phyloP scores from a whole-genome alignment of 1,284 basidiomycete genomes.

The Xerocomus minutiporus region DNA sequence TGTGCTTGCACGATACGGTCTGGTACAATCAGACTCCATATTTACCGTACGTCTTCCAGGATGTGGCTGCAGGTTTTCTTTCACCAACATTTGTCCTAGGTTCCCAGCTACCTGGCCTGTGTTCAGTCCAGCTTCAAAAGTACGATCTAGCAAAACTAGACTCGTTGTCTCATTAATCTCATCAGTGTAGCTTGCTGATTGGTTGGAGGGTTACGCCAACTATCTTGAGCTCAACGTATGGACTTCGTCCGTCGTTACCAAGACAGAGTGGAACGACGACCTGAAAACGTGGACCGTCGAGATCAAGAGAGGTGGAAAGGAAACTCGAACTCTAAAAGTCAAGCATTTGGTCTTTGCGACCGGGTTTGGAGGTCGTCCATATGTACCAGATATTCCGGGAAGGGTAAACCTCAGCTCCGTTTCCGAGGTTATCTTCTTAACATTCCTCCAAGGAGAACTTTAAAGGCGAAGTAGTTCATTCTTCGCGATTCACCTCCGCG shows the following conservation, averaged over 20 bases:
- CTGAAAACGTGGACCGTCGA: slow-evolving; percentile 37
- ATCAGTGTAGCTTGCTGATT: slow-evolving; percentile 47
- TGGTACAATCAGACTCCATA: slow-evolving; percentile 31
- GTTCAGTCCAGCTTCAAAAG: slow-evolving; percentile 34
- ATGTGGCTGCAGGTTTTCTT: not conserved
- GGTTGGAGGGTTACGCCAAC: slow-evolving; percentile 56
- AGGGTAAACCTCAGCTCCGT: slow-evolving; percentile 9
- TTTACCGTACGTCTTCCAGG: slow-evolving; percentile 19
- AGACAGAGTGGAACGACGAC: slow-evolving; percentile 35
- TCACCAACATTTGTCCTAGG: slow-evolving; percentile 7
- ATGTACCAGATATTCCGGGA: slow-evolving; percentile 30
- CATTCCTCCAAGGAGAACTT: slow-evolving; percentile 17
- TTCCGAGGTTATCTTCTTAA: not conserved
- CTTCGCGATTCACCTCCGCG: slow-evolving; percentile 35
- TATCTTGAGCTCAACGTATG: slow-evolving; percentile 55
- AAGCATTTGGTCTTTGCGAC: slow-evolving; percentile 40
- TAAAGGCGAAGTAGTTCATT: slow-evolving; percentile 34
- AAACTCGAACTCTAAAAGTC: slow-evolving; percentile 30
- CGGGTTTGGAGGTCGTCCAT: slow-evolving; percentile 37
- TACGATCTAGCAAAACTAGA: slow-evolving; percentile 8
- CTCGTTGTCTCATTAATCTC: not conserved
- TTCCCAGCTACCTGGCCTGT: slow-evolving; percentile 40
- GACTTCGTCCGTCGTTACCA: slow-evolving; percentile 42
- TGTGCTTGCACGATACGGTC: slow-evolving; percentile 27
- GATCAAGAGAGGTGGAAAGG: slow-evolving; percentile 27